phyloP scores from a whole-genome alignment of 495 filamentous ascomycete species.

The Xylaria nigripes region DNA sequence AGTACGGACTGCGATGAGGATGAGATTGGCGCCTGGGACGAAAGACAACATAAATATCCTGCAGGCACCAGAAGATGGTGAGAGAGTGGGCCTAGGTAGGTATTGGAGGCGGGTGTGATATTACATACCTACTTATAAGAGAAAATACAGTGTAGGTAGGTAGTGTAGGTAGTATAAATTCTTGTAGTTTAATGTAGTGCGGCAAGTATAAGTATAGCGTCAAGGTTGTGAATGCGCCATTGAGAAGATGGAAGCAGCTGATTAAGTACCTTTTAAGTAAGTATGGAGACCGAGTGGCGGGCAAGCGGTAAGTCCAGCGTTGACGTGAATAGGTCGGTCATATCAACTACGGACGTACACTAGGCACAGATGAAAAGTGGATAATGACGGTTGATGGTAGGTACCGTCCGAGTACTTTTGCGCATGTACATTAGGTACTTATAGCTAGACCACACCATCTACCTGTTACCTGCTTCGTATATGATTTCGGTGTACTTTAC shows the following conservation, averaged over 20 bases:
- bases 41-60: not conserved
- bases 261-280: not conserved
- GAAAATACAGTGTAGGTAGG: not conserved
- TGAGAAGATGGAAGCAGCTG: constrained; percentile 3
- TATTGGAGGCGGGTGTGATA: not conserved
- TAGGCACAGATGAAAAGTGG: not conserved
- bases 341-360: not conserved
- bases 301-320: not conserved
- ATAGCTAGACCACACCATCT: too few species aligned
- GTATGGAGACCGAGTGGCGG: constrained; percentile 1
- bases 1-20: not conserved
- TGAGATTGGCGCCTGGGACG: not conserved
- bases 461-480: too few species aligned
- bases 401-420: not conserved
- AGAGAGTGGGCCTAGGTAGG: not conserved
- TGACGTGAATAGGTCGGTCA: not conserved
- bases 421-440: too few species aligned
- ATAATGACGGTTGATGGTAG: not conserved
- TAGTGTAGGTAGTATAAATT: not conserved
- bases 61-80: not conserved
- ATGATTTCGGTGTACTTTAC: too few species aligned
- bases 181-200: too few species aligned
- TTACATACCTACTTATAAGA: too few species aligned
- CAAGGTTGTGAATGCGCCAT: constrained; percentile 3
- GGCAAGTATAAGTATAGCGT: not conserved